Evolutionary conservation across 257 asterid species (phyloP).

Genomic region (Solanum habrochaites): DNA sequence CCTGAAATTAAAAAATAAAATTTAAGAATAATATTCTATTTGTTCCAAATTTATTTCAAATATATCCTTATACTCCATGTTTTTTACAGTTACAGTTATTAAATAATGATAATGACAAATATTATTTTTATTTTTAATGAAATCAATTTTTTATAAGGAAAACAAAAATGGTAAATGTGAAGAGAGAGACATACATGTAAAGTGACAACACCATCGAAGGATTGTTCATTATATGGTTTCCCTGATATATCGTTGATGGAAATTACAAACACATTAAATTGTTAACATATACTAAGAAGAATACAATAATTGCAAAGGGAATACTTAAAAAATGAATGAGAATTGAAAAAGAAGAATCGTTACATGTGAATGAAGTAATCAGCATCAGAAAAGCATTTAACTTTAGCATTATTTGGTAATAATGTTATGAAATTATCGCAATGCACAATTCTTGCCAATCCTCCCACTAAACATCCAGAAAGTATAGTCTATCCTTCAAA

Average conservation of each 20-base stretch:
- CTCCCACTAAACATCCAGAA: constrained; percentile 56
- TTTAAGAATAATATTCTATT: not conserved
- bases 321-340: not conserved
- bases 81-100: too few species aligned
- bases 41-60: not conserved
- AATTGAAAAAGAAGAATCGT: not conserved
- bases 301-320: not conserved
- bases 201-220: constrained; percentile 49
- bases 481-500: constrained; percentile 36
- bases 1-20: constrained; percentile 25
- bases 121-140: too few species aligned
- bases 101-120: too few species aligned
- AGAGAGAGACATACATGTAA: constrained; percentile 47
- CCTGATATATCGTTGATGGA: constrained; percentile 71
- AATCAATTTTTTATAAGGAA: not conserved
- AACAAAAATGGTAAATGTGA: not conserved
- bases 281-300: not conserved
- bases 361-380: not conserved
- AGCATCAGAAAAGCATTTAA: constrained; percentile 7
- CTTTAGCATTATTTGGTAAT: not conserved
- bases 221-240: constrained; percentile 35
- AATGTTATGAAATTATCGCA: constrained; percentile 23
- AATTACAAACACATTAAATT: not conserved
- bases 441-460: constrained; percentile 42
- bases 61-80: too few species aligned